These are phyloP conservation scores for Hamigera avellanea DNA, from an alignment of 495 filamentous ascomycete genomes.

Conservation along the genomic window DNA sequence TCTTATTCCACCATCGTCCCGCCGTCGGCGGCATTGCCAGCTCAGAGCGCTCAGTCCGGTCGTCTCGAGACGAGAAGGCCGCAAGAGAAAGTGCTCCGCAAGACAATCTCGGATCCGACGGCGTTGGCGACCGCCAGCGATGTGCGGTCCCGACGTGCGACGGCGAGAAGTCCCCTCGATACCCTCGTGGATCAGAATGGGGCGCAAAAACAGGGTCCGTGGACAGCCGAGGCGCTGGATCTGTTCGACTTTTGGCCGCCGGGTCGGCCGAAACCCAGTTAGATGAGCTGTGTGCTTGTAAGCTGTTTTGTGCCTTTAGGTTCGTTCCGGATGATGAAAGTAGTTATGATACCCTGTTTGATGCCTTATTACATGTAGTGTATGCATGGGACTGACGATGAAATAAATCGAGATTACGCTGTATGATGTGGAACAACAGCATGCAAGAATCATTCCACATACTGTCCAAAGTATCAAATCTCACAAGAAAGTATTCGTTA, in stretches of 20 bases:
- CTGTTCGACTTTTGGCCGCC: constrained; percentile 46
- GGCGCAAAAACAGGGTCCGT: constrained; percentile 28
- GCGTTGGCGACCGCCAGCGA: constrained; percentile 10
- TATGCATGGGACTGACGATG: no score
- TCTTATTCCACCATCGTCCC: no score
- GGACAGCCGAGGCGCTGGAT: constrained; percentile 49
- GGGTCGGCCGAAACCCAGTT: constrained; percentile 11
- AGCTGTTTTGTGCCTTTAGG: no score
- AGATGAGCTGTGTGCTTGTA: no score
- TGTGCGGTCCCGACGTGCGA: constrained; percentile 5
- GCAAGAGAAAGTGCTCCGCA: constrained; percentile 12
- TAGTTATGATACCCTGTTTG: no score
- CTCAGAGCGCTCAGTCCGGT: not conserved
- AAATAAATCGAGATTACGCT: no score
- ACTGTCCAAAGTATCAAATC: no score
- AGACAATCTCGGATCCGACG: constrained; percentile 26
- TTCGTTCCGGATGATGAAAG: no score
- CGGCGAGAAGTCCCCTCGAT: constrained; percentile 12
- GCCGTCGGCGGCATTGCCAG: not conserved
- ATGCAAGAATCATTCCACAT: no score
- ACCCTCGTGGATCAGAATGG: constrained; percentile 4
- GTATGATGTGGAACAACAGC: no score
- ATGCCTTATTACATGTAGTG: no score
- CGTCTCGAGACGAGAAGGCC: not conserved
- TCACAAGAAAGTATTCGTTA: no score